Base-by-base conservation (phyloP, 139 green algal genomes). In the Ettlia oleoabundans region DNA sequence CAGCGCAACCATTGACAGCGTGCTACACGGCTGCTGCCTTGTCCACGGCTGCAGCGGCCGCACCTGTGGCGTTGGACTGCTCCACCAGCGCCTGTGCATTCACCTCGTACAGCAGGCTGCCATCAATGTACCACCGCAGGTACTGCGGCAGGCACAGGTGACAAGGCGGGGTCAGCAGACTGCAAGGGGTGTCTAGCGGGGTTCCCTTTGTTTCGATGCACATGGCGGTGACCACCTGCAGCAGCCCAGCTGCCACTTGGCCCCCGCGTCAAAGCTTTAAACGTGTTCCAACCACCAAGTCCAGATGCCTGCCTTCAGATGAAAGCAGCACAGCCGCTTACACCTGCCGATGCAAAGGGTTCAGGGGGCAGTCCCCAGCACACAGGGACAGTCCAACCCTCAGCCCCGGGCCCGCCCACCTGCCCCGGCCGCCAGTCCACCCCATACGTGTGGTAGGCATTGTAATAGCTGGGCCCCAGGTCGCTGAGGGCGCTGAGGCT, bases 101-200 rank as follows among this genome's bases (percentile, higher is more conserved):
- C 0, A 89, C 4, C n/a, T 87, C 85, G 32, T 84, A 89, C 26
- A 72, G 26, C 15, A 89, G 70, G 40, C 51, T 13, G 74, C 72
- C 85, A 28, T 89, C 85, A 26, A 89, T 80, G 83, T 87, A 87
- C 85, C 85, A 89, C 3, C 85, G 65, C 37, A 89, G 38, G 62
- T 87, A 88, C 53, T 82, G 76, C 76, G 32, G 7, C 28, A 6
- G 37, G 38, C n/a, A 47, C 8, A 32, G n/a, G 22, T 13, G 13
- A 42, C 37, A 24, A 73, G 37, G n/a, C 8, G 65, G 28, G 28
- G 32, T n/a, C 24, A 33, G 9, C n/a, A 32, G n/a, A 73, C 13
- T 43, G 13, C 10, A 42, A 47, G 65, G 32, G 32, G 30, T 53
- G n/a, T n/a, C n/a, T n/a, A n/a, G n/a, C n/a, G n/a, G n/a, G n/a